phyloP scores from a whole-genome alignment of 2,329 filamentous ascomycete species.

The Trichophaea hybrida region DNA sequence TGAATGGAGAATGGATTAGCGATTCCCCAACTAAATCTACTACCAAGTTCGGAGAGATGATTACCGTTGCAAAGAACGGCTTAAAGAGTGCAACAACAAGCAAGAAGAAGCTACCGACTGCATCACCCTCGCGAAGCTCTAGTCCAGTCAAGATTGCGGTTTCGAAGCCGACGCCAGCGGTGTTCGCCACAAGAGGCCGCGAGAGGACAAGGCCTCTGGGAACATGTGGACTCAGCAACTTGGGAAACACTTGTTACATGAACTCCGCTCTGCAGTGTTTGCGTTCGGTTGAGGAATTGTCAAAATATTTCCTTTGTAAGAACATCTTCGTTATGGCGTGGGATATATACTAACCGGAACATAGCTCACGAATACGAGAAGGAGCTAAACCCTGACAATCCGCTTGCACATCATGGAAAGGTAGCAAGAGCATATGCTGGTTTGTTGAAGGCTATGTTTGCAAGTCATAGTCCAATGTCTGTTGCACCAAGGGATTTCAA shows the following conservation, averaged over 20 bases:
- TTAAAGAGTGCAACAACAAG: conserved; percentile 29
- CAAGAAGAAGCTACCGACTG: conserved; percentile 18
- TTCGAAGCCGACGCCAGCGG: conserved; percentile 27
- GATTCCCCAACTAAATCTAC: conserved; percentile 32
- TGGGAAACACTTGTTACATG: conserved; percentile 99
- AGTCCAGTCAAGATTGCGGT: conserved; percentile 18
- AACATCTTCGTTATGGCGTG: conserved; percentile 18
- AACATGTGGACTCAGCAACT: conserved; percentile 69
- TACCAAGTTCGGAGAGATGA: conserved; percentile 30
- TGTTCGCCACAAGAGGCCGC: conserved; percentile 55
- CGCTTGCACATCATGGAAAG: conserved; percentile 68
- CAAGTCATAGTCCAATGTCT: conserved; percentile 48
- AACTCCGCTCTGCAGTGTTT: conserved; percentile 94
- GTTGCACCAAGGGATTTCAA: conserved; percentile 74
- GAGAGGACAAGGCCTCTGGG: conserved; percentile 50
- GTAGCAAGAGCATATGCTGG: conserved; percentile 74
- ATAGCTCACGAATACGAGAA: conserved; percentile 50
- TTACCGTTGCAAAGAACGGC: conserved; percentile 31
- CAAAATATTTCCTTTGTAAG: conserved; percentile 67
- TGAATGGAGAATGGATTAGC: conserved; percentile 42
- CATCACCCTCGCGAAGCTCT: conserved; percentile 16
- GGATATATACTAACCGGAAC: neutral
- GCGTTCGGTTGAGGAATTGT: conserved; percentile 81
- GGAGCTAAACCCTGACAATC: conserved; percentile 76
- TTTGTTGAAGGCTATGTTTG: conserved; percentile 65